phyloP scores from a whole-genome alignment of 2,329 filamentous ascomycete species.

The Dactylellina cionopaga region DNA sequence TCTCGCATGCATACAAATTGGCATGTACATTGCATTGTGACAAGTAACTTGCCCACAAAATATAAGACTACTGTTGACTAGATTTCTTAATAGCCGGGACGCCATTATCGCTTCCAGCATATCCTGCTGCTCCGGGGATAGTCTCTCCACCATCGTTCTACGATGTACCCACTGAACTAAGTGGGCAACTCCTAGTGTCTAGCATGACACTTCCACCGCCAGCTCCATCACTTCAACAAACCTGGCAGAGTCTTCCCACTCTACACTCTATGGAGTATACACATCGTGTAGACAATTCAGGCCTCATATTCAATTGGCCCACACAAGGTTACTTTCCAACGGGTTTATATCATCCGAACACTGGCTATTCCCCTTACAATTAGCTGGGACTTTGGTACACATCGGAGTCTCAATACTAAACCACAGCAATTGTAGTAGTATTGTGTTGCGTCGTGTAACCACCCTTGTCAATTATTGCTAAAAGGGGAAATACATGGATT shows the following conservation, averaged over 20 bases:
- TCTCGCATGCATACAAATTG: too few species aligned
- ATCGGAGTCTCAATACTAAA: too few species aligned
- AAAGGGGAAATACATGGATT: background rate
- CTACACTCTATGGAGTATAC: background rate
- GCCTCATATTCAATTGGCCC: background rate
- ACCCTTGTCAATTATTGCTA: background rate
- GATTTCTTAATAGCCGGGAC: conserved; percentile 6
- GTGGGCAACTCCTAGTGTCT: background rate
- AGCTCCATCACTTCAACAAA: background rate
- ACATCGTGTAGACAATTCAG: background rate
- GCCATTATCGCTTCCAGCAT: background rate
- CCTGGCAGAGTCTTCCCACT: conserved; percentile 10
- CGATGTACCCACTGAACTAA: background rate
- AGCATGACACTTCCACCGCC: conserved; percentile 5
- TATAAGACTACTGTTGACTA: background rate
- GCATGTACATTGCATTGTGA: too few species aligned
- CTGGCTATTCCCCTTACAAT: background rate
- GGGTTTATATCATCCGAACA: background rate
- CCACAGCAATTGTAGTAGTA: too few species aligned
- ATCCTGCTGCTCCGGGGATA: conserved; percentile 5
- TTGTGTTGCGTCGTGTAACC: background rate
- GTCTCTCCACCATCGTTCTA: conserved; percentile 1
- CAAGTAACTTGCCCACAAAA: too few species aligned
- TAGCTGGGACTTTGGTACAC: too few species aligned
- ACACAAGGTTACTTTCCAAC: background rate